These are phyloP conservation scores for Akanthomyces lecanii DNA, from an alignment of 2,329 filamentous ascomycete genomes.

Conservation along the genomic window DNA sequence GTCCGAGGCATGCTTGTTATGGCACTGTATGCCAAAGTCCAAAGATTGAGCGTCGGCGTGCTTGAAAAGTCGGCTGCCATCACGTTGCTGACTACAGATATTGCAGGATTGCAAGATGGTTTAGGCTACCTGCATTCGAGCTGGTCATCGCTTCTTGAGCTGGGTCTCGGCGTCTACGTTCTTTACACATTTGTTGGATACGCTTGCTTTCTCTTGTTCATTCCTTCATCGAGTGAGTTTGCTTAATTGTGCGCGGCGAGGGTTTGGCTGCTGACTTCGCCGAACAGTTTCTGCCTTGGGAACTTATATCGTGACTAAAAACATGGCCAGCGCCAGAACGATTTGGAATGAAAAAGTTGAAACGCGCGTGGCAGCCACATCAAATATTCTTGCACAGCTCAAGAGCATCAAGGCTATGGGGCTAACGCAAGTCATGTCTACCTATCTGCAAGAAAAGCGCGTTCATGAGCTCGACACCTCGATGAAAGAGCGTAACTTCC, in stretches of 20 bases:
- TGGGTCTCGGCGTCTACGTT: neutral
- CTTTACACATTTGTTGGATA: constrained; percentile 1
- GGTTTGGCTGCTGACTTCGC: neutral
- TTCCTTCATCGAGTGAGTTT: neutral
- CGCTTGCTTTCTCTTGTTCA: neutral
- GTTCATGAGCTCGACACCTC: neutral
- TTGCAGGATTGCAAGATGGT: neutral
- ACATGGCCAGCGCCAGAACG: neutral
- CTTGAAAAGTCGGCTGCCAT: neutral
- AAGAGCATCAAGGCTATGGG: constrained; percentile 6
- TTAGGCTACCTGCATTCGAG: neutral
- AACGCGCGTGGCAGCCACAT: neutral
- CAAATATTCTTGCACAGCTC: neutral
- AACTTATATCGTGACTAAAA: neutral
- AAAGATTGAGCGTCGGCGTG: neutral
- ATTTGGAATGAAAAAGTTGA: neutral
- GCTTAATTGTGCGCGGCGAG: neutral
- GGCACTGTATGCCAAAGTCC: neutral
- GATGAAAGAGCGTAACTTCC: neutral
- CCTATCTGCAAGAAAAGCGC: neutral
- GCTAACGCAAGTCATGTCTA: neutral
- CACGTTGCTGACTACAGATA: neutral
- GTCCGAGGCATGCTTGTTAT: constrained; percentile 1
- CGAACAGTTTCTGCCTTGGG: neutral
- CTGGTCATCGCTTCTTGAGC: neutral